Conservation (phyloP, 2,329 filamentous ascomycete genomes). For the Boeremia exigua region DNA sequence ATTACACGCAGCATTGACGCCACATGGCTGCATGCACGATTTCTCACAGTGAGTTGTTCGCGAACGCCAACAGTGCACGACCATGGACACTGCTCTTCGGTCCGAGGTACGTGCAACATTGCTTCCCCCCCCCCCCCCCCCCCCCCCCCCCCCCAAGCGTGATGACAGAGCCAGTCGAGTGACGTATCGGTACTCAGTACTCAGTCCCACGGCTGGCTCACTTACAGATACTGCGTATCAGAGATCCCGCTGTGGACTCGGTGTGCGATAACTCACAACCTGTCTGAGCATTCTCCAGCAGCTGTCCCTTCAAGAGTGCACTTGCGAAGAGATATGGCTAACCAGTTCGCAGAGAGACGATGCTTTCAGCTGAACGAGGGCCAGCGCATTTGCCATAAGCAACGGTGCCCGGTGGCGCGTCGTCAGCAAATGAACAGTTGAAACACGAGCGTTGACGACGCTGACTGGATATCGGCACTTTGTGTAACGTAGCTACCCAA, state of each 20-base stretch:
- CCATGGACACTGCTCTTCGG: not conserved
- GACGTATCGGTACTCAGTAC: not conserved
- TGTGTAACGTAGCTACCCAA: not conserved
- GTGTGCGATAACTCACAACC: constrained; percentile 8
- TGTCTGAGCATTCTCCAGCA: constrained; percentile 2
- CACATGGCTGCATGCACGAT: not conserved
- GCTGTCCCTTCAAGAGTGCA: not conserved
- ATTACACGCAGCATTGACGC: constrained; percentile 9
- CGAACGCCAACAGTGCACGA: not conserved
- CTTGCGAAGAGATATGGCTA: not conserved
- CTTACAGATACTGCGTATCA: constrained; percentile 31
- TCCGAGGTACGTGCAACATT: constrained; percentile 4
- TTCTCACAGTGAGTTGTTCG: not conserved
- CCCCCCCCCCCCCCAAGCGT: not conserved
- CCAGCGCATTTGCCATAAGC: not conserved
- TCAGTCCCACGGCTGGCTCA: constrained; percentile 4
- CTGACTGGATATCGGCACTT: constrained; percentile 12
- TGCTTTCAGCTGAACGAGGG: constrained; percentile 2
- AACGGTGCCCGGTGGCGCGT: constrained; percentile 6
- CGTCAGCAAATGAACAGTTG: constrained; percentile 9
- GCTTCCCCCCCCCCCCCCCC: not conserved
- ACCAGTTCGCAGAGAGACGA: constrained; percentile 2
- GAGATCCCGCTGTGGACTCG: constrained; percentile 25
- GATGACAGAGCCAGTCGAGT: constrained; percentile 17
- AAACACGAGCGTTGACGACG: constrained; percentile 10